phyloP scores from a whole-genome alignment of 352 stramenopile species.

The Pythium monospermum region DNA sequence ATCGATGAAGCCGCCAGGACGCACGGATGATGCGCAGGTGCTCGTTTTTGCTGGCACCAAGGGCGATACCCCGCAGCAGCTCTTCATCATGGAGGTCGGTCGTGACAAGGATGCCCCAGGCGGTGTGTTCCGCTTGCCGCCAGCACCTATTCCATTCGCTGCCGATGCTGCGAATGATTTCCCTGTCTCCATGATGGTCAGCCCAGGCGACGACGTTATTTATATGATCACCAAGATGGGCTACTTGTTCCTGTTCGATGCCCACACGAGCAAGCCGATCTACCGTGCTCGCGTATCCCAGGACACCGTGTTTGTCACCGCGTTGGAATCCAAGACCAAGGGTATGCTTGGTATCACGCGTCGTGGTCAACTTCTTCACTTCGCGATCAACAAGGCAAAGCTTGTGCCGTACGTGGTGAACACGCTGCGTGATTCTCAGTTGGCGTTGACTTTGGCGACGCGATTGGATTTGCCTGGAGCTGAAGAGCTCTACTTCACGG shows the following conservation, averaged over 20 bases:
- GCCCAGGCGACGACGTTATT: conserved; percentile 90
- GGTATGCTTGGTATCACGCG: conserved; percentile 98
- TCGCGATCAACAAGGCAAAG: conserved; percentile 96
- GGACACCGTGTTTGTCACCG: conserved; percentile 97
- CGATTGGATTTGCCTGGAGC: conserved; percentile 96
- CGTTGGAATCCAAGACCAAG: conserved; percentile 88
- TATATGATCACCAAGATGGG: conserved; percentile 99
- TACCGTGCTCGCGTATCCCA: conserved; percentile 97
- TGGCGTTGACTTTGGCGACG: conserved; percentile 95
- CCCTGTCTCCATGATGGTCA: conserved; percentile 96
- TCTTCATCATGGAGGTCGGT: conserved; percentile 99
- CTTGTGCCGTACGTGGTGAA: conserved; percentile 99
- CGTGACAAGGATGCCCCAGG: conserved; percentile 94
- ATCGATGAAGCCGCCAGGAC: conserved; percentile 93
- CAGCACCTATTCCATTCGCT: conserved; percentile 94
- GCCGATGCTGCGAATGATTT: conserved; percentile 97
- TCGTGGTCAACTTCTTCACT: conserved; percentile 95
- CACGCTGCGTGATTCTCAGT: conserved; percentile 94
- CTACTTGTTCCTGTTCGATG: conserved; percentile 99
- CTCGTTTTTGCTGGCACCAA: conserved; percentile 84
- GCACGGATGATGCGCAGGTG: conserved; percentile 89
- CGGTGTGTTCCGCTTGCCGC: conserved; percentile 92
- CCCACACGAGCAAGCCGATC: conserved; percentile 97
- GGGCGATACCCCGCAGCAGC: conserved; percentile 73
- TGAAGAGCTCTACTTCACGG: conserved; percentile 97